Base-by-base conservation (phyloP, 331 rosid species). In the Prunus yedoensis region DNA sequence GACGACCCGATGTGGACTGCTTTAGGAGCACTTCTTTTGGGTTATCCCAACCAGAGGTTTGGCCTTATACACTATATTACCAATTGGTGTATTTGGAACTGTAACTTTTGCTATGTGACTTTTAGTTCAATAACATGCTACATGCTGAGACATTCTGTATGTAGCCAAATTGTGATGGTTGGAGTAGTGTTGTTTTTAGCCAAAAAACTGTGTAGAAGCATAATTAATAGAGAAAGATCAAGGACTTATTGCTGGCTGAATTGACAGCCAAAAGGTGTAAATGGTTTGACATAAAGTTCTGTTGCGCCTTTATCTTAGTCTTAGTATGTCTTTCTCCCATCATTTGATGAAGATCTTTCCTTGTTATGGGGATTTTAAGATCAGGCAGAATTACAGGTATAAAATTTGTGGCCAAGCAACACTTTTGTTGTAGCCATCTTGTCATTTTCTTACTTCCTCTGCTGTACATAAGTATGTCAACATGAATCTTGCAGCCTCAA, bases 21-120 rank as follows among this genome's bases (percentile, higher is more conserved):
- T 94, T 94, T 84, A 94, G 93, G 84, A 92, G 84, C 89, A 94
- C 97, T 67, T 92, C 97, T 5, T 92, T 90, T 84, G 99, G 99
- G 66, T 70, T 86, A 70, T 84, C 89, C 4, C 78, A 80, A 68
- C 83, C 85, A 81, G 87, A 92, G 96, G 97, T 94, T 85, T 49
- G 87, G 76, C 79, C 81, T 75, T 81, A 68, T 78, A 53, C 75
- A n/a, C 54, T 50, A 8, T 47, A 46, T 13, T 51, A 9, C 45
- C 67, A 20, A 21, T n/a, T 43, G 54, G 58, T 76, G 27, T 35
- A 15, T 66, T 20, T 61, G 18, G 66, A 59, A 59, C 65, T 59
- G 38, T 11, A 56, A 56, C 62, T 56, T 53, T 53, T 53, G 58
- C 8, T 18, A 17, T 9, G 35, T 21, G 28, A 65, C 10, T n/a